Evolutionary conservation across 345 rosid species (phyloP), one percentile per base, ranked within the genome.

Genomic region (Passiflora organensis): DNA sequence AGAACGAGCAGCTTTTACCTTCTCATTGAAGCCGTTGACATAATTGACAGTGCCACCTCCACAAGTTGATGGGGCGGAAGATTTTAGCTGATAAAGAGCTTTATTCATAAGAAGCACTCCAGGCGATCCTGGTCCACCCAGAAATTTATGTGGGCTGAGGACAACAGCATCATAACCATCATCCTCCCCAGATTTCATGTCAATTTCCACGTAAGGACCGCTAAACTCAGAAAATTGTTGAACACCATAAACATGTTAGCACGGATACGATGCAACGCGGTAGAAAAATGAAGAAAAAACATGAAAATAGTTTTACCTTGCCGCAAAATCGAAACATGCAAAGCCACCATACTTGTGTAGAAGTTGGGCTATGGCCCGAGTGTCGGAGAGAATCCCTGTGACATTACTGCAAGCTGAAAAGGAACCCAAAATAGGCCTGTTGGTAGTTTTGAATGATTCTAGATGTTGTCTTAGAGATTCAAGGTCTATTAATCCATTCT

Each of bases 401-500:
- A 83, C 84, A 4, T 80, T 83, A 32, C 89, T 83, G 32, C 86
- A 81, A 59, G 86, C 89, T 0, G 89, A 83, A 20, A 83, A 83
- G 0, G 86, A 78, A 15, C 78, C 84, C 28, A 83, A 34, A 39
- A 83, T 58, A 0, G 86, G 89, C 44, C 86, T 25, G 4, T 72
- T 76, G 2, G 52, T 41, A 10, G 51, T 15, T 14, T 55, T 50
- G 21, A 45, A 80, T 0, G 43, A 32, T 50, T 64, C 56, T 0
- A 83, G 82, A 37, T 64, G 37, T 5, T 14, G 49, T 6, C 67
- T 56, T 8, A 83, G 58, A 24, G 24, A 65, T 53, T 65, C 68
- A 5, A 70, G 64, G 38, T 80, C 78, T 1, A 80, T 34, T 23
- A 60, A 37, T 0, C 81, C 89, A 43, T 67, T 23, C 0, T 43